Base-by-base conservation (phyloP, 352 stramenopile species). In the Phytopythium vexans region DNA sequence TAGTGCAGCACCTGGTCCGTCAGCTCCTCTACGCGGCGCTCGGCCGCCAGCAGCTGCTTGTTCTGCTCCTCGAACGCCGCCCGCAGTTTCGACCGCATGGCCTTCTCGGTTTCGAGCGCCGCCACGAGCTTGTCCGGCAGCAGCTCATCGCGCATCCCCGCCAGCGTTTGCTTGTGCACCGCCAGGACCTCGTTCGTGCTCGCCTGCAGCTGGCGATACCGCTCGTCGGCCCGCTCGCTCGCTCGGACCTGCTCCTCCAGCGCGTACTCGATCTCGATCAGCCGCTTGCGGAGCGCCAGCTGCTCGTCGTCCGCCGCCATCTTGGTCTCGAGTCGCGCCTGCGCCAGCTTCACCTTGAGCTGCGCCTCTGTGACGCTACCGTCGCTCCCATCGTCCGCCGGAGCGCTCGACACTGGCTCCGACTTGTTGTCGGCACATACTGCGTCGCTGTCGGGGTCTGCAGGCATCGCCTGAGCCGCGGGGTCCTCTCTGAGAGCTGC, bases 31-130 rank as follows among this genome's bases (percentile, higher is more conserved):
- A 87, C 68, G 43, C 79, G 73, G 36, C 74, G 62, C 36, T 82
- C 63, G 5, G 78, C 67, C 0, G 58, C 41, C 2, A 75, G 32
- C 3, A 91, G 57, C 52, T 60, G 54, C 14, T 66, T 59, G 32
- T 77, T 82, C 50, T 89, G 73, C 51, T 56, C 58, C 40, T 75
- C 65, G 33, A 75, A 82, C 7, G 48, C 47, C 43, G 63, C 49
- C 2, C 60, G 62, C 5, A 90, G 61, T 39, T 71, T 70, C 27
- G 70, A 56, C 11, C 70, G 74, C 31, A 53, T 53, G 0, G 55
- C 58, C 44, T 84, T 86, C 49, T 90, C 77, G 31, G 70, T 59
- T n/a, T 88, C 75, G 31, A 90, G 62, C 46, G 68, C 70, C 6
- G 68, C 78, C 56, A 82, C 41, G 3, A 90, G 54, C 48, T 58